Percentiles rank a stretch among this genome's conserved stretches.
Evolutionary conservation across 768 basidiomycete species (phyloP).

Genomic region (Tremella yokohamensis): DNA sequence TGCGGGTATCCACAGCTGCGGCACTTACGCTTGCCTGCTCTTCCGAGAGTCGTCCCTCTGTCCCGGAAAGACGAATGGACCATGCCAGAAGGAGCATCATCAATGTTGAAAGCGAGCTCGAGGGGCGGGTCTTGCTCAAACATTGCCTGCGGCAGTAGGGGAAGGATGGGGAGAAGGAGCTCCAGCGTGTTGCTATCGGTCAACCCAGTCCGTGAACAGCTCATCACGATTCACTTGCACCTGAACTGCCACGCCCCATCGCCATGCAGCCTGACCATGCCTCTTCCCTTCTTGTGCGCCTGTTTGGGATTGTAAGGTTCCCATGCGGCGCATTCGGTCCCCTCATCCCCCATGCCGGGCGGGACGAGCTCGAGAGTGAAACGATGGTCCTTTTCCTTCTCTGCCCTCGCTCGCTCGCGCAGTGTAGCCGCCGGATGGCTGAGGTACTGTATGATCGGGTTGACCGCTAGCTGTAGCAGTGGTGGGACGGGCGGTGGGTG

Average conservation of each 20-base stretch:
- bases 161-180: constrained; percentile 32
- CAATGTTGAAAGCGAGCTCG: constrained; percentile 29
- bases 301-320: constrained; percentile 25
- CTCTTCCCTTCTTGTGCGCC: constrained; percentile 25
- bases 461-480: constrained; percentile 22
- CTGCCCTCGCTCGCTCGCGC: constrained; percentile 23
- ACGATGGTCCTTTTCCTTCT: constrained; percentile 18
- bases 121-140: constrained; percentile 31
- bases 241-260: constrained; percentile 34
- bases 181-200: constrained; percentile 32
- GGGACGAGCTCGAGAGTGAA: constrained; percentile 36
- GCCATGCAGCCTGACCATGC: constrained; percentile 29
- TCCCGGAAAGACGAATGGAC: constrained; percentile 32
- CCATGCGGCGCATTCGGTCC: constrained; percentile 31
- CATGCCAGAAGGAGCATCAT: constrained; percentile 34
- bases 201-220: neutral
- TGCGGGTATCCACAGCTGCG: neutral
- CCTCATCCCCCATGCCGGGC: constrained; percentile 34
- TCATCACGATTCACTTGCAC: constrained; percentile 28
- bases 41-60: constrained; percentile 28
- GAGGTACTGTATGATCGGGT: constrained; percentile 30
- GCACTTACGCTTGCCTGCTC: constrained; percentile 28
- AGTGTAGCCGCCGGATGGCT: constrained; percentile 22
- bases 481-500: constrained; percentile 20
- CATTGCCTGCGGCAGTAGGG: constrained; percentile 26